Percentiles rank a stretch among this genome's conserved stretches.
Conservation (phyloP, 768 basidiomycete species). For the Tulasnella calospora region DNA sequence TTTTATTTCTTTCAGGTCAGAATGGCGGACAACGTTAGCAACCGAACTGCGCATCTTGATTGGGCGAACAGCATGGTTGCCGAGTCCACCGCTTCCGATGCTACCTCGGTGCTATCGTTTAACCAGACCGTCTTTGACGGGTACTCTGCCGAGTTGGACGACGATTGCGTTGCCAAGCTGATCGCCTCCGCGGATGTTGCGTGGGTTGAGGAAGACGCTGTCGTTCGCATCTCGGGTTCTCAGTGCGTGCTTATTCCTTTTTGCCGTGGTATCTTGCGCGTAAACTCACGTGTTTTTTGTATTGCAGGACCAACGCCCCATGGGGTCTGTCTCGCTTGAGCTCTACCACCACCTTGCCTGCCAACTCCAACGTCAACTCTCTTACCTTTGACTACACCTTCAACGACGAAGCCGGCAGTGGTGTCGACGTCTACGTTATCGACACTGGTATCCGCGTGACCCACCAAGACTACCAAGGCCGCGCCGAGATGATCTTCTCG, state of each 20-base stretch:
- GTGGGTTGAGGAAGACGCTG: conserved; percentile 24
- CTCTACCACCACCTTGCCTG: neutral
- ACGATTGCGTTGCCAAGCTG: conserved; percentile 8
- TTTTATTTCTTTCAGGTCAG: neutral
- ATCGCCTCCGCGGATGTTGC: neutral
- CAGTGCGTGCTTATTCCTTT: conserved; percentile 4
- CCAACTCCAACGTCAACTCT: neutral
- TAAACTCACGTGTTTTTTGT: too few species aligned
- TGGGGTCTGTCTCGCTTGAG: conserved; percentile 21
- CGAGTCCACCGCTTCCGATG: neutral
- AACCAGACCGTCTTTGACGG: neutral
- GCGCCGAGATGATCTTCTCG: conserved; percentile 19
- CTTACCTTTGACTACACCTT: conserved; percentile 20
- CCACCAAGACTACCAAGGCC: conserved; percentile 20
- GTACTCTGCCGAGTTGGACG: conserved; percentile 14
- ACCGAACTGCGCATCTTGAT: neutral
- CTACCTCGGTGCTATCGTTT: neutral
- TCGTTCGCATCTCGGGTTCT: conserved; percentile 7
- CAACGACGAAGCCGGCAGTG: conserved; percentile 16
- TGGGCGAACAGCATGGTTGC: conserved; percentile 15
- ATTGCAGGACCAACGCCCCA: conserved; percentile 6
- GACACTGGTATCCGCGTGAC: conserved; percentile 20
- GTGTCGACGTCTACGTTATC: conserved; percentile 25
- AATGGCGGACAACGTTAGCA: neutral
- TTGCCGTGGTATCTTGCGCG: too few species aligned